A percentile compares a stretch with the other conserved stretches of the same genome.
phyloP scores from a whole-genome alignment of 768 basidiomycete genomes.

The Tylopilus rubrobrunneus region DNA sequence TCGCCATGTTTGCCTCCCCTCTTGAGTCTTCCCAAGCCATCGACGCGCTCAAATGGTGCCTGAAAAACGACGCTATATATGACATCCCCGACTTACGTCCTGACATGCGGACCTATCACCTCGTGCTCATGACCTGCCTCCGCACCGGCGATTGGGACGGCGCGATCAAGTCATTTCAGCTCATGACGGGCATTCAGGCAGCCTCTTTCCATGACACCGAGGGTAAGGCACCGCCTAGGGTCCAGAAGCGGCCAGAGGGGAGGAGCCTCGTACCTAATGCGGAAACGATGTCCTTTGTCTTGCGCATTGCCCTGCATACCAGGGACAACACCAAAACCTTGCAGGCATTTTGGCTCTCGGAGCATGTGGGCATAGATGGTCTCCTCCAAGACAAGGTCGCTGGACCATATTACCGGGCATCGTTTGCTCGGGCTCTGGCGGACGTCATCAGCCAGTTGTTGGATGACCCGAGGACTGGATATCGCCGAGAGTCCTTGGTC shows the following conservation, averaged over 20 bases:
- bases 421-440: constrained; percentile 45
- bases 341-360: constrained; percentile 58
- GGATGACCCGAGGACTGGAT: constrained; percentile 16
- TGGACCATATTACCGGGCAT: constrained; percentile 40
- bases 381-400: constrained; percentile 29
- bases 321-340: constrained; percentile 48
- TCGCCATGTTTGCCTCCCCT: constrained; percentile 38
- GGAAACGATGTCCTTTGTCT: constrained; percentile 52
- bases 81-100: constrained; percentile 40
- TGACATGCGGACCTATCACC: constrained; percentile 45
- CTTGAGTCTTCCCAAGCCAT: constrained; percentile 47
- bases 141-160: constrained; percentile 58
- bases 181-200: constrained; percentile 66
- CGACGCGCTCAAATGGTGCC: constrained; percentile 65
- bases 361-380: constrained; percentile 40
- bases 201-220: constrained; percentile 43
- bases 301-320: constrained; percentile 55
- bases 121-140: constrained; percentile 64
- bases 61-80: constrained; percentile 48
- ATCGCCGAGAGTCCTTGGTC: constrained; percentile 17
- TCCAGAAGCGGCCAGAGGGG: constrained; percentile 41
- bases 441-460: constrained; percentile 38
- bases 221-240: constrained; percentile 36
- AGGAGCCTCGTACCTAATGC: constrained; percentile 45
- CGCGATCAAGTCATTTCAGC: constrained; percentile 54